Evolutionary conservation across 768 basidiomycete species (phyloP), one percentile per base, ranked within the genome.

Genomic region (Gloeopeniophorella convolvens): DNA sequence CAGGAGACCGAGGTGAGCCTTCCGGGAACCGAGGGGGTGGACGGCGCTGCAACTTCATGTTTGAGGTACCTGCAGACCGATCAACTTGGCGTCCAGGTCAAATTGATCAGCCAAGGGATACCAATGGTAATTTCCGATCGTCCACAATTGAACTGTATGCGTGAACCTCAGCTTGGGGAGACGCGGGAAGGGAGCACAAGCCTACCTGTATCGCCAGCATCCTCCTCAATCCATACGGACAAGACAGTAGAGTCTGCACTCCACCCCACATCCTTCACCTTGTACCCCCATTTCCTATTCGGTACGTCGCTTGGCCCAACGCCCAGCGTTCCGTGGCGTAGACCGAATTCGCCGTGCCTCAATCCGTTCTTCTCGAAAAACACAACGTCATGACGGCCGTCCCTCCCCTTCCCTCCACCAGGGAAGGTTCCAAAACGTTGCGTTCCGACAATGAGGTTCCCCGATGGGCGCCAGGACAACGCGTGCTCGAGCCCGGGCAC

Each of bases 311-410:
- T 49, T 13, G 45, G 60, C 20, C 48, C 60, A 27, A 54, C 39
- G 18, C 63, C 50, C 42, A 56, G 51, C 30, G 61, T 48, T n/a
- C 56, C 60, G 34, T 75, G 70, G 33, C 76, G 61, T 48, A 97
- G 63, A 30, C 72, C 74, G 64, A 96, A 97, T 48, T 96, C 92
- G 4, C 92, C 89, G 60, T 96, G 89, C 51, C 93, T 69, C 51
- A 99, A 67, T 1, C 96, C 96, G 65, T 99, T 99, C 58, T 91
- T 73, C 70, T 99, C 96, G 51, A 95, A 93, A 68, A 98, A 95
- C 0, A 97, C 81, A 6, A 98, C 72, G 58, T 95, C 90, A 60
- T 95, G 85, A 50, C 76, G 72, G 16, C 78, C 84, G 45, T 77
- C 80, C 56, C 73, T 80, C 7, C 81, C 86, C 21, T 72, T 65